A percentile compares a stretch with the other conserved stretches of the same genome.
Evolutionary conservation across 2,329 filamentous ascomycete species (phyloP).

Genomic region (Aspergillaceae sp.): DNA sequence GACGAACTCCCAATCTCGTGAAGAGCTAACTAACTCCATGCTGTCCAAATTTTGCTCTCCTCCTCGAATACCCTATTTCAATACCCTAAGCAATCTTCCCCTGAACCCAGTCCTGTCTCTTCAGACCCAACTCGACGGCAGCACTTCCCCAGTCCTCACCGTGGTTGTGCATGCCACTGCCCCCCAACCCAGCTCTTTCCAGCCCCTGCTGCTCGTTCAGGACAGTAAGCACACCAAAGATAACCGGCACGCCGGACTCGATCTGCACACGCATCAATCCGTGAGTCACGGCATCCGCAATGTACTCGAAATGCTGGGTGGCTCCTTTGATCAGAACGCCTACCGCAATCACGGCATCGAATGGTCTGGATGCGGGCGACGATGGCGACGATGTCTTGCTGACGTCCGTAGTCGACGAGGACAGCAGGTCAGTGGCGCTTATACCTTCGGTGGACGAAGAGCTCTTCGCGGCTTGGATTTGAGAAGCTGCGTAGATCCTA

Average conservation of each 20-base stretch:
- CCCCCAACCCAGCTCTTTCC: slow-evolving; percentile 68
- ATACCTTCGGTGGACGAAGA: slow-evolving; percentile 28
- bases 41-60: background rate
- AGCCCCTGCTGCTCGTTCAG: slow-evolving; percentile 80
- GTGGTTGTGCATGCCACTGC: slow-evolving; percentile 65
- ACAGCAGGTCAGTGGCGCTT: slow-evolving; percentile 49
- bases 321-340: slow-evolving; percentile 97
- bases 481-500: slow-evolving; percentile 76
- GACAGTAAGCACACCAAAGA: slow-evolving; percentile 87
- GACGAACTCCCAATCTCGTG: too few species aligned
- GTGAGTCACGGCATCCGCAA: slow-evolving; percentile 80
- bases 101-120: slow-evolving; percentile 73
- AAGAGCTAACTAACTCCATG: background rate
- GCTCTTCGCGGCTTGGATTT: slow-evolving; percentile 65
- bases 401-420: slow-evolving; percentile 60
- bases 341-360: slow-evolving; percentile 91
- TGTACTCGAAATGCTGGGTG: slow-evolving; percentile 99
- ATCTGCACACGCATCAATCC: slow-evolving; percentile 92
- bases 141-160: slow-evolving; percentile 93
- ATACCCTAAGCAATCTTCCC: slow-evolving; percentile 48
- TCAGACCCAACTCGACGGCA: slow-evolving; percentile 86
- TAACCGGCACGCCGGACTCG: slow-evolving; percentile 77
- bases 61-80: background rate
- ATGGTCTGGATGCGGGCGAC: slow-evolving; percentile 46
- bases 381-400: slow-evolving; percentile 37